These are phyloP conservation scores for Microcos paniculata DNA, from an alignment of 345 rosid species.

Conservation along the genomic window DNA sequence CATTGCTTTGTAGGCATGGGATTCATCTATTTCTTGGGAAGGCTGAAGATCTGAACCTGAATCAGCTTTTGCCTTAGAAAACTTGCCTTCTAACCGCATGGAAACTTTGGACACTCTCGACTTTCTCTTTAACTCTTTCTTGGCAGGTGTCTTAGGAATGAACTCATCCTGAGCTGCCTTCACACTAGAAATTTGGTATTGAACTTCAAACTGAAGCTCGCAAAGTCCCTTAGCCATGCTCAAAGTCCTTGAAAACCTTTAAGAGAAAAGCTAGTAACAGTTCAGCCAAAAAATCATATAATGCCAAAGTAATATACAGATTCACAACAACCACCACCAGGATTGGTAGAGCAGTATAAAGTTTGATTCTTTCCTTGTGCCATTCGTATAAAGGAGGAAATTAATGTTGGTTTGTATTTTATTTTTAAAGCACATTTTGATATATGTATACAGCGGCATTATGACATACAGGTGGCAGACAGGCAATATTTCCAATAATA, in stretches of 20 bases:
- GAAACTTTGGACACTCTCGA: constrained; percentile 6
- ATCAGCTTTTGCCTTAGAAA: not conserved
- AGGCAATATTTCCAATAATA: not conserved
- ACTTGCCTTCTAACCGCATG: constrained; percentile 16
- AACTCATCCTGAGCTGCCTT: constrained; percentile 21
- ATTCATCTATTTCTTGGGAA: not conserved
- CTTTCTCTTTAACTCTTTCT: constrained; percentile 32
- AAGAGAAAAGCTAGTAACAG: not conserved
- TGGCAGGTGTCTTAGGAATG: constrained; percentile 29
- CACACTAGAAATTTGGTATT: constrained; percentile 11
- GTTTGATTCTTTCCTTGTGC: too few species aligned
- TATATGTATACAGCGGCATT: constrained; percentile 4
- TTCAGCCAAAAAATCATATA: too few species aligned
- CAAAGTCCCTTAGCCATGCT: constrained; percentile 55
- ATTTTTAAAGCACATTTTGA: too few species aligned
- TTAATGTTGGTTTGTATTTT: too few species aligned
- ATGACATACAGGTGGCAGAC: constrained; percentile 1
- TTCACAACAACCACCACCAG: too few species aligned
- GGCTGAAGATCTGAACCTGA: constrained; percentile 9
- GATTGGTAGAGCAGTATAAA: too few species aligned
- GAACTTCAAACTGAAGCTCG: constrained; percentile 46
- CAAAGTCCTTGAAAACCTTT: constrained; percentile 53
- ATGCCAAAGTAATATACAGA: too few species aligned
- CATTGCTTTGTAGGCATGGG: not conserved
- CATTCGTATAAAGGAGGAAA: too few species aligned